Conservation (phyloP, 768 basidiomycete genomes). For the Hygrophoropsis aurantiaca region DNA sequence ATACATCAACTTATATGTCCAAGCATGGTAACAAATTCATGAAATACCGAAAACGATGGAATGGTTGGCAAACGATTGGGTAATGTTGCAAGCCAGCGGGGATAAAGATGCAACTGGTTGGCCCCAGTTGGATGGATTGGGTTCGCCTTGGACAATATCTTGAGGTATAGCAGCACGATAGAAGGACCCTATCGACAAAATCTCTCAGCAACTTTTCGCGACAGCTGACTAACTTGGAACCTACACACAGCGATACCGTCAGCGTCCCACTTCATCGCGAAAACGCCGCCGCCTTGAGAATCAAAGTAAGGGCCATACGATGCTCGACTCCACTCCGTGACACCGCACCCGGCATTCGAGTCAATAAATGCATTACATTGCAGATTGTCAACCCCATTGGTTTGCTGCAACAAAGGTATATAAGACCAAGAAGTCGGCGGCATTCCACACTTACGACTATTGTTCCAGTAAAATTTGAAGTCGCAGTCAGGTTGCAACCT, state of each 20-base stretch:
- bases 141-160: constrained; percentile 61
- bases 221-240: constrained; percentile 23
- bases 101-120: constrained; percentile 61
- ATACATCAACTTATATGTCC: constrained; percentile 13
- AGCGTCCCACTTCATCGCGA: constrained; percentile 88
- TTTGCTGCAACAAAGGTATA: constrained; percentile 32
- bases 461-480: constrained; percentile 59
- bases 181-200: constrained; percentile 64
- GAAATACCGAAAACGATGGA: constrained; percentile 72
- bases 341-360: constrained; percentile 71
- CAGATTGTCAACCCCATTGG: constrained; percentile 50
- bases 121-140: constrained; percentile 70
- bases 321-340: constrained; percentile 76
- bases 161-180: constrained; percentile 74
- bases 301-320: constrained; percentile 87
- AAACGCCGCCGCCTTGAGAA: constrained; percentile 76
- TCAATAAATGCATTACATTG: constrained; percentile 54
- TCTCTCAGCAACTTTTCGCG: too few species aligned
- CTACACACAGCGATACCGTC: constrained; percentile 73
- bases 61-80: constrained; percentile 63
- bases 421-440: neutral
- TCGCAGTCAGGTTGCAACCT: constrained; percentile 61
- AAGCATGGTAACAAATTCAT: neutral
- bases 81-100: constrained; percentile 54
- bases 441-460: constrained; percentile 50